Percentiles rank a stretch among this genome's conserved stretches.
Evolutionary conservation across 495 filamentous ascomycete genomes (phyloP).

Genomic region (Amphirosellinia nigrospora): DNA sequence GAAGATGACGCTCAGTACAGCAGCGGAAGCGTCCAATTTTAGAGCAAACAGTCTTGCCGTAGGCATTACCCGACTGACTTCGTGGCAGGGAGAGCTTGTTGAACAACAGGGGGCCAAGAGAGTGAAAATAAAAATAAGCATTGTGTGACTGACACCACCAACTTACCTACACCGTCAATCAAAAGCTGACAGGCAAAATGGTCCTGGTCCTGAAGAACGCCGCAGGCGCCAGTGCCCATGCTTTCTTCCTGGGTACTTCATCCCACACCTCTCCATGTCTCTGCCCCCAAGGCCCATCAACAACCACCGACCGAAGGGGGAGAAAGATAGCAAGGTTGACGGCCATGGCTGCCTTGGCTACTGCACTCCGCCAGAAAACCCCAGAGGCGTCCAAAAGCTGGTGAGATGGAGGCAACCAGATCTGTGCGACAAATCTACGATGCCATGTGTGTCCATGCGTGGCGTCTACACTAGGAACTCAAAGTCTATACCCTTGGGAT

Average conservation of each 20-base stretch:
- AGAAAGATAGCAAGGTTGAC: not conserved
- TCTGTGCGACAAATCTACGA: slow-evolving; percentile 20
- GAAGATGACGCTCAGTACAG: slow-evolving; percentile 15
- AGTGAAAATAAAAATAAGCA: slow-evolving; percentile 25
- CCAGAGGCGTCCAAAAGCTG: slow-evolving; percentile 8
- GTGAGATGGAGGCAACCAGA: slow-evolving; percentile 23
- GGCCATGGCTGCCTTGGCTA: slow-evolving; percentile 14
- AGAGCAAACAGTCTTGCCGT: slow-evolving; percentile 14
- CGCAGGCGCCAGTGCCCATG: not conserved
- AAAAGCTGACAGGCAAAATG: slow-evolving; percentile 23
- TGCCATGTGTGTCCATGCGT: slow-evolving; percentile 28
- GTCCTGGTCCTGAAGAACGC: slow-evolving; percentile 14
- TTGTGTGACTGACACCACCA: slow-evolving; percentile 22
- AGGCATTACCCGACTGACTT: slow-evolving; percentile 5
- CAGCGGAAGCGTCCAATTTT: slow-evolving; percentile 22
- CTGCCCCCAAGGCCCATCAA: not conserved
- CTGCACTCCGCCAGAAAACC: not conserved
- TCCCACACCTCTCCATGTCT: not conserved
- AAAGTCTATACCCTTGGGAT: slow-evolving; percentile 26
- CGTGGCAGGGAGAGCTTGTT: slow-evolving; percentile 9
- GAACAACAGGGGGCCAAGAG: slow-evolving; percentile 2
- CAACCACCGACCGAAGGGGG: not conserved
- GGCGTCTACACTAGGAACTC: slow-evolving; percentile 24
- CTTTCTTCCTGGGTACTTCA: not conserved
- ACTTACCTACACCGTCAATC: slow-evolving; percentile 22